Conservation (phyloP, 2,329 filamentous ascomycete species). For the Cercospora nicotianae region DNA sequence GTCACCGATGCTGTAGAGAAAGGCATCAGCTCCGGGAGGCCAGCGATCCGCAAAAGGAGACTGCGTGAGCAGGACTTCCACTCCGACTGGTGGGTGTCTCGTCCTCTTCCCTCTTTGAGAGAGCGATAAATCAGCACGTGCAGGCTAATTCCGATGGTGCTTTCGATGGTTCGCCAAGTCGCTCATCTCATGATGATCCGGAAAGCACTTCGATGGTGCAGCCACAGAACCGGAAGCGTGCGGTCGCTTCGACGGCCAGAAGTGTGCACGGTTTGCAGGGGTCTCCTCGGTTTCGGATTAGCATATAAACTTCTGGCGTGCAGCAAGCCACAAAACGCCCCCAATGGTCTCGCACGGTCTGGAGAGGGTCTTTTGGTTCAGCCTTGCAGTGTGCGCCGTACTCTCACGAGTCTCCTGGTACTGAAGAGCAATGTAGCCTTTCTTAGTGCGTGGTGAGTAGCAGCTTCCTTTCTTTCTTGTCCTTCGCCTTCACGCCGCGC, state of each 20-base stretch:
- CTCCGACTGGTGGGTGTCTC: background rate
- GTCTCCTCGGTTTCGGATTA: background rate
- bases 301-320: background rate
- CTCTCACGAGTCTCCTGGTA: background rate
- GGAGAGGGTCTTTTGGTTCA: background rate
- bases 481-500: background rate
- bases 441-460: background rate
- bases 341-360: slow-evolving; percentile 3
- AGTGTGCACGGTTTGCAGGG: background rate
- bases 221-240: background rate
- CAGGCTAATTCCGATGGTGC: background rate
- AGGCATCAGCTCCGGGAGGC: background rate
- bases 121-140: background rate
- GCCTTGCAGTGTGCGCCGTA: background rate
- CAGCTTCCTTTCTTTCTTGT: background rate
- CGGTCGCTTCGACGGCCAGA: background rate
- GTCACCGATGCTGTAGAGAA: background rate
- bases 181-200: background rate
- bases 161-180: background rate
- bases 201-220: background rate
- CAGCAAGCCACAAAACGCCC: slow-evolving; percentile 4
- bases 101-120: background rate
- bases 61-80: background rate
- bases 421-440: background rate
- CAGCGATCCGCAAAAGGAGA: background rate